Evolutionary conservation across 352 stramenopile species (phyloP).

Genomic region (Phytophthora megakarya): DNA sequence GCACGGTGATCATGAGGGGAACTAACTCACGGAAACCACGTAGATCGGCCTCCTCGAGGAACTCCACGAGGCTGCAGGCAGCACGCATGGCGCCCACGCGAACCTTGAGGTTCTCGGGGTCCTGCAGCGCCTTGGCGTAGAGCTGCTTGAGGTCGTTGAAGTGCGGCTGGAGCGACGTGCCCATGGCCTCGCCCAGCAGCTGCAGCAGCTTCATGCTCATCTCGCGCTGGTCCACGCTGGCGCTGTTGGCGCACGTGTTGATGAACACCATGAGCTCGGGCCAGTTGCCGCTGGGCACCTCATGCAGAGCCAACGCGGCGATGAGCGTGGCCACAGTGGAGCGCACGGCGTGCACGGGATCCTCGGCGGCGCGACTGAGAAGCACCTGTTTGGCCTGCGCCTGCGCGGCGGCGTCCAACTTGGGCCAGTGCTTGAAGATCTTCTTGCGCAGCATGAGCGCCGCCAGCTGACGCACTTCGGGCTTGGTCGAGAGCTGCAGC

Average conservation of each 20-base stretch:
- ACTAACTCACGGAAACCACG: constrained; percentile 75
- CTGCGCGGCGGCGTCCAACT: constrained; percentile 85
- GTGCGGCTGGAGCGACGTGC: constrained; percentile 80
- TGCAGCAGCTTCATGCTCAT: constrained; percentile 94
- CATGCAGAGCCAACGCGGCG: constrained; percentile 78
- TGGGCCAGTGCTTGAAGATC: constrained; percentile 92
- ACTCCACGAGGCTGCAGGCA: constrained; percentile 79
- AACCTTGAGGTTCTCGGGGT: constrained; percentile 82
- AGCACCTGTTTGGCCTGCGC: constrained; percentile 89
- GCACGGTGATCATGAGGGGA: constrained; percentile 84
- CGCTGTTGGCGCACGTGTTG: constrained; percentile 82
- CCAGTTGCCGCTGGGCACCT: constrained; percentile 83
- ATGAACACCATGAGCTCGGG: constrained; percentile 95
- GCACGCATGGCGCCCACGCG: constrained; percentile 84
- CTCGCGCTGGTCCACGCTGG: constrained; percentile 87
- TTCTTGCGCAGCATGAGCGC: constrained; percentile 95
- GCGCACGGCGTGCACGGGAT: constrained; percentile 89
- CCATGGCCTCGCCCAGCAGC: constrained; percentile 94
- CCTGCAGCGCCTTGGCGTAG: constrained; percentile 72
- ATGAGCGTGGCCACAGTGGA: constrained; percentile 86
- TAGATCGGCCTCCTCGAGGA: constrained; percentile 78
- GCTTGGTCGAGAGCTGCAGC: constrained; percentile 77
- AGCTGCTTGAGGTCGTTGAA: constrained; percentile 84
- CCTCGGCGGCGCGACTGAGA: constrained; percentile 80
- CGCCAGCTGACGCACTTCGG: constrained; percentile 90